Base-by-base conservation (phyloP, 768 basidiomycete species). In the Pisolithus marmoratus region DNA sequence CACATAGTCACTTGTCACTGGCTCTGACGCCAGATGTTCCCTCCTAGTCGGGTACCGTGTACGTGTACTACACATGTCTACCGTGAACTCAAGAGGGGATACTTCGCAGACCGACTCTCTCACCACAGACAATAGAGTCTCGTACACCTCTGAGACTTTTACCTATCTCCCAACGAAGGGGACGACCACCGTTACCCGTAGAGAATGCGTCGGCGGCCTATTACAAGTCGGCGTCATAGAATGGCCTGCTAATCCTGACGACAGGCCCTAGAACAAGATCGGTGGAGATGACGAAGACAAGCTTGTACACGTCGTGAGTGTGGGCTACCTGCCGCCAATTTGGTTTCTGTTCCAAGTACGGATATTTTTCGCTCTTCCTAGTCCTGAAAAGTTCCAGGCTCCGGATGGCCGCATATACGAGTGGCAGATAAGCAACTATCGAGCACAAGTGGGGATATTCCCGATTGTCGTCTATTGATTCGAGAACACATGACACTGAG, bases 191-290 rank as follows among this genome's bases (percentile, higher is more conserved):
- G 22, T 67, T 49, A 66, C 58, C 1, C 57, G 65, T 20, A 59
- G 40, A 1, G 62, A 58, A 12, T 20, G 23, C 11, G 14, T 44
- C 0, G 67, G 65, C 2, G 60, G 66, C 12, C 36, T 55, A 0
- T 23, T 62, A 9, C 66, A 67, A 37, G 63, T 65, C 22, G 66
- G 66, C 19, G 31, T 63, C 37, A 63, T 67, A 46, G 66, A 69
- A 27, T 67, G 67, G 66, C 63, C 63, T 3, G 49, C 45, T 5
- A 54, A 46, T 2, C 22, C 17, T 0, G 31, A 44, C 8, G 56
- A 49, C 8, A 51, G 37, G 12, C 51, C 48, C 0, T 50, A 49
- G 65, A 23, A 65, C 67, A 12, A 45, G 63, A 8, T n/a, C 36
- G 20, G 63, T 67, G 19, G 45, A 31, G 26, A 65, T 67, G 60